A percentile compares a stretch with the other conserved stretches of the same genome.
Conservation (phyloP, 805 yeast genomes). For the Monosporozyma yasuniensis region DNA sequence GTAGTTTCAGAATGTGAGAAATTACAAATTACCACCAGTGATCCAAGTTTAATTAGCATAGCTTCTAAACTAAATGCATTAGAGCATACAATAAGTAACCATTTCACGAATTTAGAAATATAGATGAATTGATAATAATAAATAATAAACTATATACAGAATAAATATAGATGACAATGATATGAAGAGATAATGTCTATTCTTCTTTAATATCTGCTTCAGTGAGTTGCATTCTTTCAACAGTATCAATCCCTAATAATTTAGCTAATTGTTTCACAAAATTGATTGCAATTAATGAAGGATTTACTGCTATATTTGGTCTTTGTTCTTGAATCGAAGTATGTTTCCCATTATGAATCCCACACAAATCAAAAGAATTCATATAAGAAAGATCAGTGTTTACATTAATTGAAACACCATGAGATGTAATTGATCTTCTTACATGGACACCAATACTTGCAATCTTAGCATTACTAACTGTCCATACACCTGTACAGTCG, state of each 20-base stretch:
- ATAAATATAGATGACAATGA: not conserved
- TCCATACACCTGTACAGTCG: constrained; percentile 86
- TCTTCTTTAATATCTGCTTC: constrained; percentile 16
- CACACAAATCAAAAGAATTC: constrained; percentile 76
- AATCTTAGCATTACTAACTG: constrained; percentile 44
- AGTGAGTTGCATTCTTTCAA: constrained; percentile 33
- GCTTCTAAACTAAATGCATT: constrained; percentile 55
- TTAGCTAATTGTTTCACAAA: constrained; percentile 40
- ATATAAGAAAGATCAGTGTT: constrained; percentile 63
- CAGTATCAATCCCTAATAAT: constrained; percentile 30
- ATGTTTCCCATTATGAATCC: constrained; percentile 55
- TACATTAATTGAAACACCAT: constrained; percentile 81
- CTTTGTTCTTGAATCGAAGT: constrained; percentile 39
- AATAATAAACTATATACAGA: not conserved
- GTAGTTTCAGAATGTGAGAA: constrained; percentile 58
- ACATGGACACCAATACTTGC: constrained; percentile 88
- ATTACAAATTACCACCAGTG: constrained; percentile 54
- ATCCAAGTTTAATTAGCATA: constrained; percentile 55
- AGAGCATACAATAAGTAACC: constrained; percentile 28
- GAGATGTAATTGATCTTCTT: constrained; percentile 74
- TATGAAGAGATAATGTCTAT: no score
- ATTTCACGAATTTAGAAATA: constrained; percentile 8
- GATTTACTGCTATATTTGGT: constrained; percentile 16
- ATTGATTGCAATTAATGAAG: constrained; percentile 34
- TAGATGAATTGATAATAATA: not conserved